Percentiles rank a stretch among this genome's conserved stretches.
Conservation (phyloP, 306 rosid genomes). For the Cajanus cajan region DNA sequence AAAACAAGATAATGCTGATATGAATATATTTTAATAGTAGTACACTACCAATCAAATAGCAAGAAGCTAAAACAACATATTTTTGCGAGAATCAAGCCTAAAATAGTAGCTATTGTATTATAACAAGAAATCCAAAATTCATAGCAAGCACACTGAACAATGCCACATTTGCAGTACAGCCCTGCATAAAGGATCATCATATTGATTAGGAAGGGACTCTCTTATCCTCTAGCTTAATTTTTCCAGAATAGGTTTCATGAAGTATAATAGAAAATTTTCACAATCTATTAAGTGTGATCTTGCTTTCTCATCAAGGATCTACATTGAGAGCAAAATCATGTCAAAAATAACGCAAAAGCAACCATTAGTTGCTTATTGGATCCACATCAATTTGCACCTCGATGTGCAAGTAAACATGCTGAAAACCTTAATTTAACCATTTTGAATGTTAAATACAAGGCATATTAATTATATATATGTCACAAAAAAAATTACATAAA, state of each 20-base stretch:
- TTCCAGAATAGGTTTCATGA: conserved; percentile 1
- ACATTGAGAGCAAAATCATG: too few relatives aligned
- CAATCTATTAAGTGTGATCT: conserved; percentile 3
- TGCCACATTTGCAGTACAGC: neutral
- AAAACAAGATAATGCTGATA: neutral
- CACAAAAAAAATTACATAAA: neutral
- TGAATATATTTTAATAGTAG: neutral
- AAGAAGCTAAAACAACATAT: conserved; percentile 13
- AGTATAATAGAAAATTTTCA: conserved; percentile 7
- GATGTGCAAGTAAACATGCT: too few relatives aligned
- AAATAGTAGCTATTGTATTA: neutral
- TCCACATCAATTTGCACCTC: too few relatives aligned
- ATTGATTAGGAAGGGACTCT: neutral
- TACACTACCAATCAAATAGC: neutral
- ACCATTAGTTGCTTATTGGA: too few relatives aligned
- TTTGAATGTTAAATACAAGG: neutral
- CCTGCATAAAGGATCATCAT: neutral
- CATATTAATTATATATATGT: conserved; percentile 10
- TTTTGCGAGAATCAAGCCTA: neutral
- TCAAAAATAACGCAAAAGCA: too few relatives aligned
- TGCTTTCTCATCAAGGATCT: too few relatives aligned
- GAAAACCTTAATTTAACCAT: neutral
- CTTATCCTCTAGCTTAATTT: conserved; percentile 18
- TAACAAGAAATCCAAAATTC: neutral
- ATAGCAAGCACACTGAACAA: neutral